Base-by-base conservation (phyloP, 345 rosid genomes). In the Xanthoceras sorbifolium region DNA sequence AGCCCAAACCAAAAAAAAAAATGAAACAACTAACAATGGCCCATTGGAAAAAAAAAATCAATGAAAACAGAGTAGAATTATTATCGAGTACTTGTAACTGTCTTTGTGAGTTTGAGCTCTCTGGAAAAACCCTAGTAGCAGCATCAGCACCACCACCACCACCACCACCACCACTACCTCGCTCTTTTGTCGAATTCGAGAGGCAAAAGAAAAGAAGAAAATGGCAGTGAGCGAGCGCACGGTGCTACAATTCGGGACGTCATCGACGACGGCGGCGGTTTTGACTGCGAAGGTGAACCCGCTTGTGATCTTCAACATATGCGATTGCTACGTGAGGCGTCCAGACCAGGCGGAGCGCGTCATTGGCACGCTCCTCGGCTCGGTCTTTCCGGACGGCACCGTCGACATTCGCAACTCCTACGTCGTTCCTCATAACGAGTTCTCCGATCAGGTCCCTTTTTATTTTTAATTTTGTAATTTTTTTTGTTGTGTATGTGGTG, bases 381-480 rank as follows among this genome's bases (percentile, higher is more conserved):
- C 98, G 65, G 80, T 92, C 67, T 78, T 92, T 42, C 86, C 96
- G 0, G 97, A 97, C 8, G 98, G 99, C 54, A 90, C 98, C 6
- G 94, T 97, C 9, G 99, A 97, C 54, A 84, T 97, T 71, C 93
- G 99, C 32, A 94, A 97, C 79, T 97, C 97, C 17, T 94, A 92
- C 65, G 99, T 94, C 36, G 98, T 97, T 57, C 99, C 99, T 82
- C 98, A 97, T 86, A 94, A 90, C 28, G 99, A 97, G 81, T 90
- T 89, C 55, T 86, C 93, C 54, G 97, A 87, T 71, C 97, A 94
- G 99, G 97, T 94, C 26, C 7, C 28, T 68, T 20, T 40, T 57
- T 3, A 10, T 18, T 72, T 50, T 1, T 3, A n/a, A n/a, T 40
- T 4, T 59, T 26, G 73, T 3, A 25, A 60, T 64, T 26, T 31